phyloP scores from a whole-genome alignment of 1,139 yeast genomes.

The Yamadazyma conglobata region DNA sequence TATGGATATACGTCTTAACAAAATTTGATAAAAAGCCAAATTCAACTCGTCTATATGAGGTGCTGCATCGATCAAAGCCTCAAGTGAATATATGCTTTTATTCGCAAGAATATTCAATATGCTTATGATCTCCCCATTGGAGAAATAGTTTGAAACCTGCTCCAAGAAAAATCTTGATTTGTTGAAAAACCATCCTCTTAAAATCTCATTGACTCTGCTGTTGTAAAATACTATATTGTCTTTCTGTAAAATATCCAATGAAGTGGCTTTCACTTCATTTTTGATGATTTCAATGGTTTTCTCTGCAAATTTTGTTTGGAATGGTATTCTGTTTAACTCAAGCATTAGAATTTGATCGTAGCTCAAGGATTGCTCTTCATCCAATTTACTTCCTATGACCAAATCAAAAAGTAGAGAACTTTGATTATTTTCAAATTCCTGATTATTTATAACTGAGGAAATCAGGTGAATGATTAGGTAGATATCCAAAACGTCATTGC shows the following conservation, averaged over 20 bases:
- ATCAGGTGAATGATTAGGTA: slow-evolving; percentile 7
- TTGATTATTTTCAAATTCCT: slow-evolving; percentile 3
- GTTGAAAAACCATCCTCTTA: slow-evolving; percentile 20
- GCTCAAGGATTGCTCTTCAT: slow-evolving; percentile 10
- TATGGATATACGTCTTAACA: slow-evolving; percentile 24
- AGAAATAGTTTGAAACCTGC: slow-evolving; percentile 18
- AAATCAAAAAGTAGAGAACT: slow-evolving; percentile 16
- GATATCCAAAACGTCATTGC: slow-evolving; percentile 11
- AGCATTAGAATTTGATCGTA: slow-evolving; percentile 17
- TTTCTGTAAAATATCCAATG: slow-evolving; percentile 5
- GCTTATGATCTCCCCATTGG: slow-evolving; percentile 19
- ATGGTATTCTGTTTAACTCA: slow-evolving; percentile 11
- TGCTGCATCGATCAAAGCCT: slow-evolving; percentile 20
- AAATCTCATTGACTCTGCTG: slow-evolving; percentile 5
- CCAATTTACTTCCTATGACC: slow-evolving; percentile 13
- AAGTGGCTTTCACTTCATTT: slow-evolving; percentile 11
- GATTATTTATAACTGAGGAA: slow-evolving; percentile 8
- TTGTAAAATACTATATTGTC: slow-evolving; percentile 3
- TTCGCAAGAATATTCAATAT: slow-evolving; percentile 20
- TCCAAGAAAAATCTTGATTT: slow-evolving; percentile 24
- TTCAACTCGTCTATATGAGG: slow-evolving; percentile 48
- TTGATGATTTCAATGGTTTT: slow-evolving; percentile 12
- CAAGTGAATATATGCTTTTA: slow-evolving; percentile 12
- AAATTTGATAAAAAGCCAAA: slow-evolving; percentile 49
- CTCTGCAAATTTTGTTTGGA: slow-evolving; percentile 5